Evolutionary conservation across 805 yeast species (phyloP).

Genomic region (Yarrowia divulgata): DNA sequence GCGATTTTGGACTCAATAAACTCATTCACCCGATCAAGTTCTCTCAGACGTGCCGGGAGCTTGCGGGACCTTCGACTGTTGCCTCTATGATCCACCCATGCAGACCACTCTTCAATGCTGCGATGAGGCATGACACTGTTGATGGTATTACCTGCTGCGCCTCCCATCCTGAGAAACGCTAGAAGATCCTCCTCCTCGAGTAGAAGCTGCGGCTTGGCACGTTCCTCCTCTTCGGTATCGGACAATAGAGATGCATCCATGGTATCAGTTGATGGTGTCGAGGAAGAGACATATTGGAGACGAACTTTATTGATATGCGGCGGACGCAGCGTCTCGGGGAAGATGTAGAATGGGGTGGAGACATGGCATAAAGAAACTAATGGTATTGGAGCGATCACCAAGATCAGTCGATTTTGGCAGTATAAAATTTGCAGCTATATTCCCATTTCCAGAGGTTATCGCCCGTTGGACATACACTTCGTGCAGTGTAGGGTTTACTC

Average conservation of each 20-base stretch:
- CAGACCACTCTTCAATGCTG: constrained; percentile 26
- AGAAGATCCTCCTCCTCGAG: constrained; percentile 17
- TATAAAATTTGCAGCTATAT: too few species aligned
- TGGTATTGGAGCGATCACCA: too few species aligned
- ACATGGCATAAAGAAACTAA: too few species aligned
- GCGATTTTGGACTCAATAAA: background rate
- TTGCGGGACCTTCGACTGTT: background rate
- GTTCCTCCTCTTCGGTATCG: constrained; percentile 14
- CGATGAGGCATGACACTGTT: constrained; percentile 26
- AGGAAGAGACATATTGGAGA: background rate
- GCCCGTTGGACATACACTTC: too few species aligned
- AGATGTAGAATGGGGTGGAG: too few species aligned
- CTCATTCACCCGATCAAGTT: background rate
- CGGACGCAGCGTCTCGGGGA: too few species aligned
- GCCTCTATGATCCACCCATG: background rate
- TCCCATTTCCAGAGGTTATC: too few species aligned
- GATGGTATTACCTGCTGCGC: background rate
- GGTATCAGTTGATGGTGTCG: background rate
- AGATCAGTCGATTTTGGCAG: too few species aligned
- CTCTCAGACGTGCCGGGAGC: background rate
- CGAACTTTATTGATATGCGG: background rate
- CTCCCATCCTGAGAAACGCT: background rate
- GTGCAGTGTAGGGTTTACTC: too few species aligned
- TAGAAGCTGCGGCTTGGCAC: background rate
- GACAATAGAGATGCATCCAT: constrained; percentile 4